Conservation (phyloP, 139 green algal genomes). For the Picochlorum sp. region DNA sequence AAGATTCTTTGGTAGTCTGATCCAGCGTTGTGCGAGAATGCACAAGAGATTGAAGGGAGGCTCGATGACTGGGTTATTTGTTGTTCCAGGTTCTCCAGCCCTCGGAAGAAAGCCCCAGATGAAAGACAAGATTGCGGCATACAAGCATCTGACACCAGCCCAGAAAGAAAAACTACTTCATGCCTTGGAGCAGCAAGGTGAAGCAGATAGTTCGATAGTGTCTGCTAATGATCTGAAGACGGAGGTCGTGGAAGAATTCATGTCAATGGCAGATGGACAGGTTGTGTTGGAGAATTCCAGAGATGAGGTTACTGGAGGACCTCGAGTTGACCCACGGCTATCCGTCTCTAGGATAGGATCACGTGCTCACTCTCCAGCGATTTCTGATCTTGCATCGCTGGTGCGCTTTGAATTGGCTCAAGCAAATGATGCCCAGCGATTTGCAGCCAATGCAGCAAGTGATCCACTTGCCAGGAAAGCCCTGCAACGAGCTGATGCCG, state of each 20-base stretch:
- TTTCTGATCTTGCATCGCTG: conserved; percentile 53
- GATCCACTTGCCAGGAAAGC: conserved; percentile 17
- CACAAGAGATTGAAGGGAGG: conserved; percentile 51
- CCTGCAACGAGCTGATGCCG: conserved; percentile 17
- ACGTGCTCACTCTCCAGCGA: conserved; percentile 51
- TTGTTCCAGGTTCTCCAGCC: conserved; percentile 61
- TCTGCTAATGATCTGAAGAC: conserved; percentile 23
- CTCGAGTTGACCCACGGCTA: conserved; percentile 40
- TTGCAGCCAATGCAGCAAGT: conserved; percentile 6
- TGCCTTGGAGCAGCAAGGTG: conserved; percentile 31
- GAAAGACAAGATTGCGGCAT: conserved; percentile 47
- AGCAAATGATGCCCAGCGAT: conserved; percentile 33
- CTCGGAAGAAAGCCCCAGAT: conserved; percentile 22
- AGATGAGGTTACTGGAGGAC: conserved; percentile 18
- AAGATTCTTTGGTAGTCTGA: conserved; percentile 71
- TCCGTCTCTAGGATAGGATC: conserved; percentile 67
- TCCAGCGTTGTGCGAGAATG: conserved; percentile 76
- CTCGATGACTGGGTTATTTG: conserved; percentile 58
- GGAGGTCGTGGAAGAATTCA: conserved; percentile 80
- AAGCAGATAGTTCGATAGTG: conserved; percentile 7
- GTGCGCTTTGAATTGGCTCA: conserved; percentile 55
- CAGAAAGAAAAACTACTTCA: conserved; percentile 61
- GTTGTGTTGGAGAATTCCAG: conserved; percentile 30
- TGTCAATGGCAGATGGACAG: conserved; percentile 85
- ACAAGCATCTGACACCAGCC: conserved; percentile 56